Base-by-base conservation (phyloP, 805 yeast species). In the Kodamaea sagamina region DNA sequence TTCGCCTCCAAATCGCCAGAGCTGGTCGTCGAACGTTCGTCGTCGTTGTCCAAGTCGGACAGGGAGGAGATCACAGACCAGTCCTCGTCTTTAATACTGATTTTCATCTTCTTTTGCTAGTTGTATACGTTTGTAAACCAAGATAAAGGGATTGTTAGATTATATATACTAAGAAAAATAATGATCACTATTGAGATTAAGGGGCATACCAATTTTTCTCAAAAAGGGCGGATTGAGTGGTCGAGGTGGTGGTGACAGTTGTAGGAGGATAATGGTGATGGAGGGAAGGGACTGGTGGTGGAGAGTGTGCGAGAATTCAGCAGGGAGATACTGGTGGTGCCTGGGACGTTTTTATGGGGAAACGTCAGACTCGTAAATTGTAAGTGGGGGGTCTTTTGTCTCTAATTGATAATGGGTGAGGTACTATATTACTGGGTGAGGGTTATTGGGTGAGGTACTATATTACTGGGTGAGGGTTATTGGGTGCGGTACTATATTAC, bases 61-160 rank as follows among this genome's bases (percentile, higher is more conserved):
- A 63, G 62, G 8, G 74, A 69, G 6, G 72, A 67, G 15, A 71
- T 71, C 31, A 71, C 65, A 5, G 75, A 62, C 75, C 75, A 71
- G 36, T 71, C 75, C 55, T 71, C 75, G 36, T 70, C 74, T 22
- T 54, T 46, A 32, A 44, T 41, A 13, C 36, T 26, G 11, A 29
- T 19, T 12, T 19, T 28, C 34, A 29, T 38, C 17, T 16, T 28
- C 10, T 4, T 13, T 32, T 12, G 9, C 19, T 32, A 19, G 10
- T 32, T 32, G 11, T 19, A n/a, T n/a, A n/a, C n/a, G 26, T 13
- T 24, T 11, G 13, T 24, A 24, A 35, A 9, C 19, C 28, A 21
- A 19, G 19, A 35, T 12, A 24, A 32, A 32, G 38, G 25, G 28
- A 21, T 35, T 13, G 25, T 35, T n/a, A 13, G 17, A 21, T 21